Base-by-base conservation (phyloP, 129 eudicot species). In the Chrysanthemum seticuspe region DNA sequence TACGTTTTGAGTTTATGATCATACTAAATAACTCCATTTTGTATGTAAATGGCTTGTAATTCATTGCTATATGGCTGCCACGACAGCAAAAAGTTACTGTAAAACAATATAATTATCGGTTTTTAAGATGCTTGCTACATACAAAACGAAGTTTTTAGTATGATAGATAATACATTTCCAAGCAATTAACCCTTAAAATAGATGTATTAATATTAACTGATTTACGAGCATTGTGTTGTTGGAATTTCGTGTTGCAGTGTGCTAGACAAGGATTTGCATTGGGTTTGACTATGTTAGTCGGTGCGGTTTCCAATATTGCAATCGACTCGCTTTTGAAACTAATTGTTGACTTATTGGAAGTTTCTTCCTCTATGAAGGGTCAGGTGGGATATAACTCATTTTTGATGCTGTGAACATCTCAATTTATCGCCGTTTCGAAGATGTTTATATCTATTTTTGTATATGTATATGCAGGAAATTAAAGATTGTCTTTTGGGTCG, bases 181-280 rank as follows among this genome's bases (percentile, higher is more conserved):
- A 6, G 10, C 45, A 40, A 40, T 10, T 40, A 40, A 40, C 45
- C 45, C 2, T 40, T 34, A 34, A 34, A 5, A 34, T 34, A 36
- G 47, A 40, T 40, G 10, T 40, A 6, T 40, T 6, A 6, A 40
- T 40, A 40, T 21, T 10, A 18, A 21, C 14, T 59, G 11, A 59
- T 52, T 62, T 72, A 58, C 79, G 78, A 62, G 57, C 62, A 13
- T 52, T 40, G 47, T 40, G 47, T 6, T 40, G 47, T 40, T 40
- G 9, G 47, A 40, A 40, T 0, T 13, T 10, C n/a, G n/a, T 71
- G 81, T 19, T 88, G 82, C 90, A 95, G 99, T 95, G 90, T 85
- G 99, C 99, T 68, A 85, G 99, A 73, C 99, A 90, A 83, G 99
- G 99, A 45, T 95, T 95, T 91, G 96, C 99, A 5, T 80, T 91